These are phyloP conservation scores for Ganoderma sp. DNA, from an alignment of 1,284 basidiomycete genomes.

Conservation along the genomic window DNA sequence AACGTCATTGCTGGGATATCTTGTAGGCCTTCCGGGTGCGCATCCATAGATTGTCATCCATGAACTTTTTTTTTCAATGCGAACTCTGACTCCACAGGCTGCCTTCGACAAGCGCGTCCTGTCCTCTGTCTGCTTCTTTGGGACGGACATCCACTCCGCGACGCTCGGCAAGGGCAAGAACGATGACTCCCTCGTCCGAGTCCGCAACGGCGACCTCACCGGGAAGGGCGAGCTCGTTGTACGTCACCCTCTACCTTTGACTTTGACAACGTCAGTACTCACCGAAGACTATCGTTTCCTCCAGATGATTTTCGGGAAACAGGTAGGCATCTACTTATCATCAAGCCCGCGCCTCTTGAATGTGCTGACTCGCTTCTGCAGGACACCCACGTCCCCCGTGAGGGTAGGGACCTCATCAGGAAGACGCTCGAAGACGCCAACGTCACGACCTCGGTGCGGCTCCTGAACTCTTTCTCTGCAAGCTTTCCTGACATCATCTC, in stretches of 20 bases:
- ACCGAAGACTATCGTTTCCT: neutral
- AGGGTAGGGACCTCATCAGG: constrained; percentile 83
- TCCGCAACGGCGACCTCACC: constrained; percentile 75
- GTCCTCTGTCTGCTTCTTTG: constrained; percentile 90
- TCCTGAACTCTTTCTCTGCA: neutral
- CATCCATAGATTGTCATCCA: neutral
- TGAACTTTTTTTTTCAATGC: neutral
- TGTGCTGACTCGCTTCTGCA: constrained; percentile 34
- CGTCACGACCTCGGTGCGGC: constrained; percentile 68
- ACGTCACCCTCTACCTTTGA: constrained; percentile 37
- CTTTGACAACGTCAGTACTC: neutral
- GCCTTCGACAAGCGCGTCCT: constrained; percentile 87
- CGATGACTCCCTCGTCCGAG: constrained; percentile 77
- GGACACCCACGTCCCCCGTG: constrained; percentile 90
- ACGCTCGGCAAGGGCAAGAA: constrained; percentile 85
- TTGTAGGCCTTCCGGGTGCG: constrained; percentile 61
- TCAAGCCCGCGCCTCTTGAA: neutral
- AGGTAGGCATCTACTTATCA: constrained; percentile 50
- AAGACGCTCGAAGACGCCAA: constrained; percentile 80
- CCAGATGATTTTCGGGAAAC: constrained; percentile 93
- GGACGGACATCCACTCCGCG: constrained; percentile 87
- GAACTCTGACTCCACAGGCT: constrained; percentile 53
- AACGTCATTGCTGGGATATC: neutral
- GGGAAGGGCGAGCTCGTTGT: constrained; percentile 85
- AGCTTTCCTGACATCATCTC: constrained; percentile 6